Base-by-base conservation (phyloP, 2,329 filamentous ascomycete species). In the Exserohilum rostratum region DNA sequence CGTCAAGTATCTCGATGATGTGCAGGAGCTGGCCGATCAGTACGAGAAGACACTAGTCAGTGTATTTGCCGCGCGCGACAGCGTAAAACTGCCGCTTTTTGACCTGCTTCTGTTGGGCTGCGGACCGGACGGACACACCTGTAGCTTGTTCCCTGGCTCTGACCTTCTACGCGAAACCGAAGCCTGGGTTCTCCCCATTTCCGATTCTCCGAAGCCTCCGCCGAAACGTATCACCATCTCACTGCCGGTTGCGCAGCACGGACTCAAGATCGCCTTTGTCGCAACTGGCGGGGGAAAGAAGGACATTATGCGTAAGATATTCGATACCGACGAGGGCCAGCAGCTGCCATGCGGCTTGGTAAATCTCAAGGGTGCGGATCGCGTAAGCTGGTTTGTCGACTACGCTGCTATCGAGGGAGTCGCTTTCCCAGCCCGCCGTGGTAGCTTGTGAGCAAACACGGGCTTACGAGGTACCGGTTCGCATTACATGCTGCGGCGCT, bases 371-470 rank as follows among this genome's bases (percentile, higher is more conserved):
- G 89, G 86, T 3, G 91, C 90, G 39, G 92, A 96, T 62, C 89
- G 91, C 68, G 91, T 92, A 70, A 95, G 87, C 78, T 99, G 95
- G 95, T 98, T 99, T 74, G 91, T 93, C 38, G 95, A 98, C 74
- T 83, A 87, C 69, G 82, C 90, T 4, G 93, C 95, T 42, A 87
- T 96, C 11, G 89, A 96, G 70, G 92, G 91, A 4, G 90, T 99
- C 11, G 81, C 82, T 57, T 97, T 91, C 72, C 91, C 93, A 20
- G 84, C 69, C 25, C 70, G 89, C 71, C 87, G 90, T 65, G 87
- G 90, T 17, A 88, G 82, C 68, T 74, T 88, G 57, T 87, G 71
- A 78, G 50, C n/a, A 15, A 18, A 18, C 37, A 9, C 20, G 6
- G 18, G n/a, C 15, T 17, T 29, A 30, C 25, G 12, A 37, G 12